phyloP scores from a whole-genome alignment of 768 basidiomycete species.

The Leccinum barrowsii region DNA sequence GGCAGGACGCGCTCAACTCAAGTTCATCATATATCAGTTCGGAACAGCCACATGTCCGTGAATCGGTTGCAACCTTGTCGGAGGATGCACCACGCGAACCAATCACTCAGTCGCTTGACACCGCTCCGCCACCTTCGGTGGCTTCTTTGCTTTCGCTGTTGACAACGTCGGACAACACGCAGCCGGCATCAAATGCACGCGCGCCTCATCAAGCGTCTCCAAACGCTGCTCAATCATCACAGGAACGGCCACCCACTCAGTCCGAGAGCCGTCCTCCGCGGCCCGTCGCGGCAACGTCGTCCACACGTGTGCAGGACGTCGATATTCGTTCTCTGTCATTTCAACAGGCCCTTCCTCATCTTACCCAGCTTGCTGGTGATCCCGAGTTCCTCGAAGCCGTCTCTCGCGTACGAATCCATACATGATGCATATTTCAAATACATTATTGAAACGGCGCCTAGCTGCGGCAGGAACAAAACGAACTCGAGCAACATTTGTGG shows the following conservation, averaged over 20 bases:
- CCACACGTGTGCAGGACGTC: slow-evolving; percentile 19
- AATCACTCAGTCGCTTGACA: neutral
- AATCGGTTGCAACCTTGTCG: slow-evolving; percentile 5
- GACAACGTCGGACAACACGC: slow-evolving; percentile 32
- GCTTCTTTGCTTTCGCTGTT: slow-evolving; percentile 64
- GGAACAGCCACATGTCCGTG: slow-evolving; percentile 4
- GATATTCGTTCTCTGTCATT: slow-evolving; percentile 52
- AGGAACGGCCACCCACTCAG: slow-evolving; percentile 12
- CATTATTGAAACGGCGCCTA: slow-evolving; percentile 26
- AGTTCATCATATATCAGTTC: slow-evolving; percentile 1
- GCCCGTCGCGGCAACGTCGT: slow-evolving; percentile 4
- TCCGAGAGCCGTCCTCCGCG: slow-evolving; percentile 14
- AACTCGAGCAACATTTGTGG: slow-evolving; percentile 66
- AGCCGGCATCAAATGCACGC: slow-evolving; percentile 7
- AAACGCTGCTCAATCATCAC: slow-evolving; percentile 8
- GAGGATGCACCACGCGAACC: slow-evolving; percentile 5
- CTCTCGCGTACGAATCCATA: slow-evolving; percentile 42
- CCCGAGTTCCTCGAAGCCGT: slow-evolving; percentile 48
- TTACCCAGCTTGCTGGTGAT: slow-evolving; percentile 60
- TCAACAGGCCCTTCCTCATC: slow-evolving; percentile 63
- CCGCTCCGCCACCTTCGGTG: slow-evolving; percentile 40
- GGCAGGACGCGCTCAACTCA: slow-evolving; percentile 47
- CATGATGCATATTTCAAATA: neutral
- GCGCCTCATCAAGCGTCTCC: slow-evolving; percentile 3
- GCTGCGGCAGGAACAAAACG: slow-evolving; percentile 71